These are phyloP conservation scores for Sporopachydermia lactativora DNA, from an alignment of 805 yeast species.

Conservation along the genomic window DNA sequence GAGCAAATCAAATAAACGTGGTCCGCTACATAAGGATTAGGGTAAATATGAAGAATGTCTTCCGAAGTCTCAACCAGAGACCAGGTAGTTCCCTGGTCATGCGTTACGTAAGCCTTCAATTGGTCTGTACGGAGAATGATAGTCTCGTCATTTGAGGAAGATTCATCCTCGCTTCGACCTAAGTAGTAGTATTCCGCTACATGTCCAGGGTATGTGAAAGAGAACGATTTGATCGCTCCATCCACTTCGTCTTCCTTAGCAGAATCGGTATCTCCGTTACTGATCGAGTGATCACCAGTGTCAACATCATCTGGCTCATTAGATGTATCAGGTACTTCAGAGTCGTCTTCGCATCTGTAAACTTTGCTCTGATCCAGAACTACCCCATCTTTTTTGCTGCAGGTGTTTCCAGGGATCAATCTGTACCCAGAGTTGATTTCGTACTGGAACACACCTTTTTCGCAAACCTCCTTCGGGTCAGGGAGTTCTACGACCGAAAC, in stretches of 20 bases:
- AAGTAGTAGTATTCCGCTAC: slow-evolving; percentile 46
- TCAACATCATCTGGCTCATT: slow-evolving; percentile 9
- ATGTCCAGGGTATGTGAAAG: slow-evolving; percentile 34
- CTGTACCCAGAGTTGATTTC: slow-evolving; percentile 24
- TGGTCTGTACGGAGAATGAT: slow-evolving; percentile 43
- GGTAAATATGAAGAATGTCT: slow-evolving; percentile 36
- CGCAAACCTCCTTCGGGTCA: slow-evolving; percentile 16
- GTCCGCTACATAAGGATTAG: slow-evolving; percentile 47
- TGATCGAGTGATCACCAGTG: slow-evolving; percentile 11
- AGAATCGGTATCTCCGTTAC: slow-evolving; percentile 15
- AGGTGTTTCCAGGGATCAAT: slow-evolving; percentile 30
- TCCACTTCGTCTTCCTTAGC: slow-evolving; percentile 14
- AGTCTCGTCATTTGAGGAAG: slow-evolving; percentile 41
- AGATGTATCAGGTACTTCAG: slow-evolving; percentile 13
- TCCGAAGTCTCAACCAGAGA: slow-evolving; percentile 25
- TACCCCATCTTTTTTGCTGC: slow-evolving; percentile 21
- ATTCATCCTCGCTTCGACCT: slow-evolving; percentile 30
- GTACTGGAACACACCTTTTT: slow-evolving; percentile 18
- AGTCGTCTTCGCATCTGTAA: slow-evolving; percentile 5
- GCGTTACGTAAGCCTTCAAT: slow-evolving; percentile 46
- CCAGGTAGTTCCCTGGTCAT: slow-evolving; percentile 50
- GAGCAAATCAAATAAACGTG: slow-evolving; percentile 40
- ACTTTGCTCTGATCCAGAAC: slow-evolving; percentile 9
- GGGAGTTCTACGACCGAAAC: slow-evolving; percentile 19
- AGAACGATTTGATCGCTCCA: slow-evolving; percentile 23